phyloP scores from a whole-genome alignment of 805 yeast genomes.

The Metschnikowia lochheadii region DNA sequence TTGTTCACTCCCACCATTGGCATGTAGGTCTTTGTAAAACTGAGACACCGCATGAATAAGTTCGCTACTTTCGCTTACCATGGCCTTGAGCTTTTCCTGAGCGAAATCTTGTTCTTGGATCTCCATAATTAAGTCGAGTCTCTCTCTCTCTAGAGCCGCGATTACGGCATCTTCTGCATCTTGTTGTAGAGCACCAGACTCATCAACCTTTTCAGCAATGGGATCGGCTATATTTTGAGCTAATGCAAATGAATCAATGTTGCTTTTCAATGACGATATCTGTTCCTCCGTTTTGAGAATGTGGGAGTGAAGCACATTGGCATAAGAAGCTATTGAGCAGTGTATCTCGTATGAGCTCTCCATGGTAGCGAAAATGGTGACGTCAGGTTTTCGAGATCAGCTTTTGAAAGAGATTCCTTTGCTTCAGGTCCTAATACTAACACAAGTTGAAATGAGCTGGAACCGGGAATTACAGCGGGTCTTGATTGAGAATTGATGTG shows the following conservation, averaged over 20 bases:
- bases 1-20: not conserved
- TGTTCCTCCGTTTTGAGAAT: constrained; percentile 10
- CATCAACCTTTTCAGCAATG: not conserved
- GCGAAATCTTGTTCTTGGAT: constrained; percentile 37
- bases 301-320: constrained; percentile 10
- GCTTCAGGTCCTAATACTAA: not conserved
- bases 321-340: constrained; percentile 9
- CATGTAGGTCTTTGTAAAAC: constrained; percentile 18
- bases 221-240: constrained; percentile 7
- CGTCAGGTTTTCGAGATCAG: not conserved
- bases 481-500: not conserved
- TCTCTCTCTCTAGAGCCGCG: constrained; percentile 24
- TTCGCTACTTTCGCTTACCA: constrained; percentile 32
- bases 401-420: not conserved
- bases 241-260: constrained; percentile 6
- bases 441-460: not conserved
- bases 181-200: not conserved
- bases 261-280: constrained; percentile 7
- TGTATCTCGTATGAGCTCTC: constrained; percentile 9
- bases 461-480: not conserved
- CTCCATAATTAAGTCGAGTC: constrained; percentile 33
- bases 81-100: constrained; percentile 27
- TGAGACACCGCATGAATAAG: constrained; percentile 31
- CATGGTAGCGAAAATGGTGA: not conserved
- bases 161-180: constrained; percentile 17